Evolutionary conservation across 2,329 filamentous ascomycete species (phyloP).

Genomic region (Aurifilum marmelostoma): DNA sequence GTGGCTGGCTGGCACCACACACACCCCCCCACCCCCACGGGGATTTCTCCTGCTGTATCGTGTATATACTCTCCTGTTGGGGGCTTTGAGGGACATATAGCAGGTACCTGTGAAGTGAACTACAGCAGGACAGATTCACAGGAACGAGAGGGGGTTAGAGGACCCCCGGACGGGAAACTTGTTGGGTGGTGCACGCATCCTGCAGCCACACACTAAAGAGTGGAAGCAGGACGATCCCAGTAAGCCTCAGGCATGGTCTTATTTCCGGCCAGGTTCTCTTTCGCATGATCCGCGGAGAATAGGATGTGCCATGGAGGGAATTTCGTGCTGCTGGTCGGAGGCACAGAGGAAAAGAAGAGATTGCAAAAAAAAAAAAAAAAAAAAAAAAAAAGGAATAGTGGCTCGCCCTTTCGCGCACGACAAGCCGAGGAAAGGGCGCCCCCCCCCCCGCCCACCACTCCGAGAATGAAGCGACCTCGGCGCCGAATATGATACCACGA

Average conservation of each 20-base stretch:
- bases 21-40: too few relatives aligned
- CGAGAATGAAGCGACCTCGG: constrained; percentile 3
- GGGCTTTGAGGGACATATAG: too few relatives aligned
- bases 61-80: background rate
- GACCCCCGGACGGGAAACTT: background rate
- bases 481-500: background rate
- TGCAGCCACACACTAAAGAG: background rate
- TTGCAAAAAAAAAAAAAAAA: background rate
- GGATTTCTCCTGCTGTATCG: too few relatives aligned
- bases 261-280: background rate
- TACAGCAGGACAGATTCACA: background rate
- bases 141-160: background rate
- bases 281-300: background rate
- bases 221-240: background rate
- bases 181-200: background rate
- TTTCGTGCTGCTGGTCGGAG: background rate
- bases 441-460: background rate
- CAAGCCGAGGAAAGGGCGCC: background rate
- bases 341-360: background rate
- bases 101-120: background rate
- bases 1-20: too few relatives aligned
- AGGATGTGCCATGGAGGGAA: background rate
- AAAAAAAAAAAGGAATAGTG: background rate
- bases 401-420: constrained; percentile 2
- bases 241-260: background rate